Conservation (phyloP, 495 filamentous ascomycete species). For the Annulohypoxylon maeteangense region DNA sequence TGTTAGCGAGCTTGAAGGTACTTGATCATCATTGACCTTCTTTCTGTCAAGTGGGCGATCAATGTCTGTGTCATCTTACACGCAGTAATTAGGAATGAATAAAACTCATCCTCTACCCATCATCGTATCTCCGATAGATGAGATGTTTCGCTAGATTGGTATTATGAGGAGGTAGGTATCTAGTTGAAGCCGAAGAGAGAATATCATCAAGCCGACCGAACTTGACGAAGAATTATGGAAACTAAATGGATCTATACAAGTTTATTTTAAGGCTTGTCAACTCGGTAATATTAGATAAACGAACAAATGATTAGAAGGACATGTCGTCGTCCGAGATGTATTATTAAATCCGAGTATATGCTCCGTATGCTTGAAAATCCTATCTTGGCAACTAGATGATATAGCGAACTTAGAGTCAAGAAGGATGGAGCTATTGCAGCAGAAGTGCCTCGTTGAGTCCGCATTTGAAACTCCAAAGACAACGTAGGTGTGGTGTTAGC, state of each 20-base stretch:
- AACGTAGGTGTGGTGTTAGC: no score
- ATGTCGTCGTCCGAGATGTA: background rate
- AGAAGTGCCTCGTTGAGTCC: background rate
- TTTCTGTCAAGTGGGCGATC: background rate
- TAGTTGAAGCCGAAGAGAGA: background rate
- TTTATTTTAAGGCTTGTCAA: background rate
- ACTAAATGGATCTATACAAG: background rate
- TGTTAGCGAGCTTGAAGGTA: background rate
- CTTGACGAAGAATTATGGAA: background rate
- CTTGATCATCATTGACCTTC: background rate
- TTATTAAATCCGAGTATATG: background rate
- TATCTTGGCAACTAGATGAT: background rate
- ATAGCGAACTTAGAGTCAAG: background rate
- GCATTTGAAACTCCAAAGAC: no score
- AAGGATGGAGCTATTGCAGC: background rate
- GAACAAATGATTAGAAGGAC: background rate
- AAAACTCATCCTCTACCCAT: background rate
- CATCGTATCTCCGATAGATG: background rate
- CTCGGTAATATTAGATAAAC: background rate
- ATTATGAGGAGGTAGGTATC: background rate
- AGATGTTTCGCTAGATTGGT: background rate
- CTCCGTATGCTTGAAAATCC: background rate
- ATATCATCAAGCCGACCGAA: background rate
- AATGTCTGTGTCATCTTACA: background rate
- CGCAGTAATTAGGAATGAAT: background rate